These are phyloP conservation scores for Umbelopsis isabellina DNA, from an alignment of 192 early-diverging fungal genomes.

Conservation along the genomic window DNA sequence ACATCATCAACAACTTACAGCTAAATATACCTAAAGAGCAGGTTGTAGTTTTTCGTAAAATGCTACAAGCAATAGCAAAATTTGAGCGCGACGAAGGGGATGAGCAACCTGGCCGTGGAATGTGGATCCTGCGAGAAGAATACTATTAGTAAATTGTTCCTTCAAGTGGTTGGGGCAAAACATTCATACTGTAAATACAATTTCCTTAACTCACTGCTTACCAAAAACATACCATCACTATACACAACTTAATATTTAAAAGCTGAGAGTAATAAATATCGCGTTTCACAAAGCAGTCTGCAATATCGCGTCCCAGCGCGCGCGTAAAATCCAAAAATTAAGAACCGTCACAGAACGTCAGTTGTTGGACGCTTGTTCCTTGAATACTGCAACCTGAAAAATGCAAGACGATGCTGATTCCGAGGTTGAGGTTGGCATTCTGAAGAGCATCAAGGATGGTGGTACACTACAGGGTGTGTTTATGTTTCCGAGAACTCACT, in stretches of 20 bases:
- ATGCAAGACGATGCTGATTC: constrained; percentile 11
- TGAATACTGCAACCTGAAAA: neutral
- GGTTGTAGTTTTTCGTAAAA: constrained; percentile 61
- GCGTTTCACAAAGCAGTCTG: no score
- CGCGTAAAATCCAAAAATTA: neutral
- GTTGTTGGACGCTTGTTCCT: constrained; percentile 7
- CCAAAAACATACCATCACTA: neutral
- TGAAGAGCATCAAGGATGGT: neutral
- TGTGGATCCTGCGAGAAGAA: constrained; percentile 63
- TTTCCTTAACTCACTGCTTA: no score
- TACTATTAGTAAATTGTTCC: constrained; percentile 35
- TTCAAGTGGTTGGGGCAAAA: no score
- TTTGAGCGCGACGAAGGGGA: constrained; percentile 41
- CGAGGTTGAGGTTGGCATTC: neutral
- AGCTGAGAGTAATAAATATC: neutral
- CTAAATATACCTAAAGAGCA: constrained; percentile 53
- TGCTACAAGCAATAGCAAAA: constrained; percentile 68
- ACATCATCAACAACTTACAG: constrained; percentile 59
- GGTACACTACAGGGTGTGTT: neutral
- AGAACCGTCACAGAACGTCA: neutral
- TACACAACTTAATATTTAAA: neutral
- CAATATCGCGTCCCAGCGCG: neutral
- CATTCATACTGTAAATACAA: no score
- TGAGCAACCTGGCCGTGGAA: constrained; percentile 41
- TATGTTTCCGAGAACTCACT: neutral